A percentile compares a stretch with the other conserved stretches of the same genome.
Conservation (phyloP, 192 early-diverging fungal genomes). For the Linnemannia exigua region DNA sequence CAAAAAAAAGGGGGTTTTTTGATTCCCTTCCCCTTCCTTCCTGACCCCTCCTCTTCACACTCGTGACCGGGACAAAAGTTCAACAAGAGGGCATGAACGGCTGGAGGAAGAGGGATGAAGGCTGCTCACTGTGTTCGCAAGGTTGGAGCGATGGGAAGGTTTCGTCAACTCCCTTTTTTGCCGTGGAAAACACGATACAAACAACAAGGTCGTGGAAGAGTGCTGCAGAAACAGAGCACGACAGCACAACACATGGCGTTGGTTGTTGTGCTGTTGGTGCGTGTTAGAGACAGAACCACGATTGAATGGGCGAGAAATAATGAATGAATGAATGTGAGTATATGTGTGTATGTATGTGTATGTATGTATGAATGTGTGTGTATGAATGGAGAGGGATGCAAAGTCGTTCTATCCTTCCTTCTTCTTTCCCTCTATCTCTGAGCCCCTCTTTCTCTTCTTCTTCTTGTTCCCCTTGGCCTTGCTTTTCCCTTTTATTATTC, state of each 20-base stretch:
- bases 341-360: background rate
- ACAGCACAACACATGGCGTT: background rate
- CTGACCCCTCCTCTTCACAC: background rate
- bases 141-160: conserved; percentile 1
- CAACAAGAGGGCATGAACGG: conserved; percentile 5
- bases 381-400: background rate
- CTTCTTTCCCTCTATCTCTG: conserved; percentile 6
- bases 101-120: background rate
- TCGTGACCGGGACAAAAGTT: background rate
- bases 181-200: too few species aligned
- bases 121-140: background rate
- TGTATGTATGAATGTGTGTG: background rate
- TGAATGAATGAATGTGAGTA: background rate
- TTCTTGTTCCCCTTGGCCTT: background rate
- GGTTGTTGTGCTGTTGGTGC: background rate
- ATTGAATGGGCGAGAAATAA: too few species aligned
- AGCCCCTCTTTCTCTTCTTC: too few species aligned
- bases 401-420: background rate
- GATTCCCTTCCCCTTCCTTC: background rate
- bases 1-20: too few species aligned
- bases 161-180: background rate
- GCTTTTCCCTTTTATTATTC: background rate
- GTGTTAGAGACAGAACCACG: background rate
- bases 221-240: background rate
- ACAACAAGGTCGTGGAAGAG: background rate